Evolutionary conservation across 2,329 filamentous ascomycete genomes (phyloP), one percentile per base, ranked within the genome.

Genomic region (Aspergillus sp.): DNA sequence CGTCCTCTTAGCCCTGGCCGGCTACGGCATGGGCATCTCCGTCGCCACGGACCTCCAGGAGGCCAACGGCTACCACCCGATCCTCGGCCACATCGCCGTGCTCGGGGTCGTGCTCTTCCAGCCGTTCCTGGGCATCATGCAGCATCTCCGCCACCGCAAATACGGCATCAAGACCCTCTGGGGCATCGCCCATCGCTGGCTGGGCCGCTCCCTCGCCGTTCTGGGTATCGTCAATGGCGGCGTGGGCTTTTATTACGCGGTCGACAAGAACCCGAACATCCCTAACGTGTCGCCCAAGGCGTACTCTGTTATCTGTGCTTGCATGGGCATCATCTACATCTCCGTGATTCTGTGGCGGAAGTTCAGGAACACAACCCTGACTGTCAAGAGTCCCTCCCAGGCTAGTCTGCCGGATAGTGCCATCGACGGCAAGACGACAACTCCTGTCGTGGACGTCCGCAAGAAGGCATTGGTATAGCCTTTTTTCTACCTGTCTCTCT

Each of bases 151-250:
- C 12, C 79, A 70, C 65, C 72, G 73, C 50, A 72, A 69, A 54
- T 62, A 67, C 38, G 61, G 64, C 19, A 58, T 58, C 35, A 69
- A 69, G n/a, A 73, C 69, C 2, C 51, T 70, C 10, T 71, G 67
- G 58, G 75, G 73, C 0, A 64, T 74, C 45, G 39, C 58, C 2
- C 76, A 79, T 53, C 65, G 78, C 50, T 79, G 75, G 75, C 52
- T 77, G 29, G 76, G 76, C 8, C 67, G 76, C 4, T 52, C 69
- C 29, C 61, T 72, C 9, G 67, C 77, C 19, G 66, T 67, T 0
- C 62, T 78, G 0, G 76, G 73, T 3, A 75, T 77, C 47, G 67
- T 79, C 58, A 79, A 78, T 51, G 76, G 75, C 7, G 76, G 75
- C 2, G 57, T 78, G 1, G 76, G 76, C 0, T 67, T 79, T 39